These are phyloP conservation scores for Austropuccinia psidii DNA, from an alignment of 1,284 basidiomycete genomes.

Conservation along the genomic window DNA sequence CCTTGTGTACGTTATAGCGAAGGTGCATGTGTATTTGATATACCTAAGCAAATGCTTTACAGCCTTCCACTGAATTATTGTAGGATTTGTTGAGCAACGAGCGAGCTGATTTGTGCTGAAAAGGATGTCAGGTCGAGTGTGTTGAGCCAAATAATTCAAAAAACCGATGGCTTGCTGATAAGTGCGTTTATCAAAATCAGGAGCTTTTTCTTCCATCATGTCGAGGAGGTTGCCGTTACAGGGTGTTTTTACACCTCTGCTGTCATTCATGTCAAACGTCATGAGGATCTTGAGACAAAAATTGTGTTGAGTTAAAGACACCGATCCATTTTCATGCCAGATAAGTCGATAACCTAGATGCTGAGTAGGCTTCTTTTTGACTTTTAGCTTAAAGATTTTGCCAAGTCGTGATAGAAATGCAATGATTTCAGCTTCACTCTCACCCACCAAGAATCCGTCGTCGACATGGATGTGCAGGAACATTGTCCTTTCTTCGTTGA, in stretches of 20 bases:
- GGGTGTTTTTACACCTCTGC: not conserved
- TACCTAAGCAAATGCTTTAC: not conserved
- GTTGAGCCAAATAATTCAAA: not conserved
- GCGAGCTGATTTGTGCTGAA: not conserved
- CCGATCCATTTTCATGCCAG: not conserved
- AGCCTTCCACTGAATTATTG: not conserved
- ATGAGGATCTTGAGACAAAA: not conserved
- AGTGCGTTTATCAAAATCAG: not conserved
- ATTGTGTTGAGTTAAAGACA: not conserved
- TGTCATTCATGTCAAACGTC: not conserved
- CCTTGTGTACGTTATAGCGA: not conserved
- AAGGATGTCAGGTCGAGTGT: not conserved
- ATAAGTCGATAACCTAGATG: not conserved
- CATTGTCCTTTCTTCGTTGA: not conserved
- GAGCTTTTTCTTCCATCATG: not conserved
- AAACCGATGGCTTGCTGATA: not conserved
- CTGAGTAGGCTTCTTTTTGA: not conserved
- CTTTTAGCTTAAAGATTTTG: not conserved
- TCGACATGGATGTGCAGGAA: conserved; percentile 13
- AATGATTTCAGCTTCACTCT: not conserved
- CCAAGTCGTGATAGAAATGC: not conserved
- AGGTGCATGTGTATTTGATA: not conserved
- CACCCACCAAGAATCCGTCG: not conserved
- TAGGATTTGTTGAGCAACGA: not conserved
- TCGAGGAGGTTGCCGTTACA: too few relatives aligned